Conservation (phyloP, 441 rosid species). For the Croton setiger region DNA sequence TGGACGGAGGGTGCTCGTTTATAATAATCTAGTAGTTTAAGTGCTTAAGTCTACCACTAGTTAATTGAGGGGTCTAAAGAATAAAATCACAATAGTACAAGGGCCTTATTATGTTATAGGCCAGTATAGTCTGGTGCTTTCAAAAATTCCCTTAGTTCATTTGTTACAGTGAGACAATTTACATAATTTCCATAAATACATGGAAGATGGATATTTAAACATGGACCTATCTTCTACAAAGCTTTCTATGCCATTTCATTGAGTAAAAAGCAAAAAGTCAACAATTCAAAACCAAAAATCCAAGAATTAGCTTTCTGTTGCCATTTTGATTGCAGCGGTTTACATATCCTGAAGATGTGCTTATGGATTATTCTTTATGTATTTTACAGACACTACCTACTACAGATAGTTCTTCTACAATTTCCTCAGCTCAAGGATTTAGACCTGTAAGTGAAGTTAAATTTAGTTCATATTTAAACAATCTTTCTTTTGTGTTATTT, state of each 20-base stretch:
- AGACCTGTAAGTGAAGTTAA: constrained; percentile 55
- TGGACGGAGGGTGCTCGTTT: no score
- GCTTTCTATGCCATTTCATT: no score
- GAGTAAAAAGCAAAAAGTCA: no score
- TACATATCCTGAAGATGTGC: background rate
- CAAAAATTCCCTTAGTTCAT: background rate
- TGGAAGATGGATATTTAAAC: background rate
- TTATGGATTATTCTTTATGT: constrained; percentile 17
- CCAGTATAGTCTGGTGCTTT: background rate
- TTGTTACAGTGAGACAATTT: background rate
- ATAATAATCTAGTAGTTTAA: no score
- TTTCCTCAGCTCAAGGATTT: constrained; percentile 55
- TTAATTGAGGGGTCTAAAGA: no score
- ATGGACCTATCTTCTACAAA: no score
- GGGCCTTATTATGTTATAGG: background rate
- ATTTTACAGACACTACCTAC: constrained; percentile 49
- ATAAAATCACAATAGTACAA: no score
- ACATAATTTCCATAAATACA: background rate
- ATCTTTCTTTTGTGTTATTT: constrained; percentile 4
- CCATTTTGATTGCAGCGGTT: background rate
- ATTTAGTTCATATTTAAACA: background rate
- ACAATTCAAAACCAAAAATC: no score
- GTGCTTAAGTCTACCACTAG: no score
- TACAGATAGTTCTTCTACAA: constrained; percentile 47
- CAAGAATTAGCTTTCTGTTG: no score